Evolutionary conservation across 257 asterid species (phyloP), one percentile per base, ranked within the genome.

Genomic region (Lantana camara): DNA sequence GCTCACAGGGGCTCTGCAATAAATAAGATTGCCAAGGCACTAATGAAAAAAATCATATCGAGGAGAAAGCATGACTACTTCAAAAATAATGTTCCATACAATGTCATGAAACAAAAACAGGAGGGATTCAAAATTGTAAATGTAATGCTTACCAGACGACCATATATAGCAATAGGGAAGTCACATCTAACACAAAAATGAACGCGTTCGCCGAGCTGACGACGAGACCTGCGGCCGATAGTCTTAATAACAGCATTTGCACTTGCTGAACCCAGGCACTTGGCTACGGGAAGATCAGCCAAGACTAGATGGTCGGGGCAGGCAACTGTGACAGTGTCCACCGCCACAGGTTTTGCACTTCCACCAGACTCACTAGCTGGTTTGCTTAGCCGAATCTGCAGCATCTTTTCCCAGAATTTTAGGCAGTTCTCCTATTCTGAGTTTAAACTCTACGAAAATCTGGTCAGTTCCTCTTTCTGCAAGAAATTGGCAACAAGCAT

Each of bases 281-380:
- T 94, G 24, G 99, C 98, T 48, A 94, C 98, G 44, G 97, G 96
- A 71, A 94, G 96, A 77, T 94, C 99, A 35, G 99, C 91, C 63
- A 94, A 54, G 67, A 90, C 80, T 66, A 94, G 96, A 77, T 94
- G 98, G 72, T 86, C 97, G 7, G 99, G 99, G 69, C 98, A 94
- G 4, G 97, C 96, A 62, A 94, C 99, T 12, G 92, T 94, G 38
- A 90, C 88, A n/a, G 71, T 66, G 48, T 90, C 99, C 56, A 62
- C 77, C 12, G 79, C 73, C 70, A 67, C 77, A 42, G 88, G 78
- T 70, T 88, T 94, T 21, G 77, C 76, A 24, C 78, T 75, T 37
- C 85, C 90, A 74, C 88, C 83, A 70, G 82, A 69, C 67, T 88
- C 99, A 60, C 45, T 72, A 52, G 93, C 72, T 52, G 99, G 98